Percentiles rank a stretch among this genome's conserved stretches.
These are phyloP conservation scores for Polytrichum commune DNA, from an alignment of 225 moss, liverwort and hornwort species.

Conservation along the genomic window DNA sequence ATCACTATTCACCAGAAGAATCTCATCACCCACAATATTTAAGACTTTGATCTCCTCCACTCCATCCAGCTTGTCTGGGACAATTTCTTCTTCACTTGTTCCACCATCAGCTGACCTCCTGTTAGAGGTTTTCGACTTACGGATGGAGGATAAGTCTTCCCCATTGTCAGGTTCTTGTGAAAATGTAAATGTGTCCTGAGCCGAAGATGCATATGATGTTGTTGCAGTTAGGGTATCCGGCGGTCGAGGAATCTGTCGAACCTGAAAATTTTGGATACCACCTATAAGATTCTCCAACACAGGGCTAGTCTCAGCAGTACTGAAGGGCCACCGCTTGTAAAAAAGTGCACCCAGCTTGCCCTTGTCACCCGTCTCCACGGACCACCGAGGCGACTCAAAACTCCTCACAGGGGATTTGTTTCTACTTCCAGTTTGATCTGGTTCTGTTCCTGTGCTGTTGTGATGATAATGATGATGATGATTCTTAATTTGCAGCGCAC, in stretches of 20 bases:
- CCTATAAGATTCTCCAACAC: conserved; percentile 53
- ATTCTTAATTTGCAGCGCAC: conserved; percentile 12
- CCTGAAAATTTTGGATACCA: conserved; percentile 46
- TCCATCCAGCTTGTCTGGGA: background rate
- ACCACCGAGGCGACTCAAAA: conserved; percentile 61
- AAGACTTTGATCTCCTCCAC: conserved; percentile 3
- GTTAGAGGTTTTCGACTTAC: conserved; percentile 15
- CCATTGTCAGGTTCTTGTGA: conserved; percentile 57
- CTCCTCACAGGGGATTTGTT: conserved; percentile 48
- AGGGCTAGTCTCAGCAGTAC: conserved; percentile 16
- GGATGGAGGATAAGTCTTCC: conserved; percentile 16
- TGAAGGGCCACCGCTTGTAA: conserved; percentile 37
- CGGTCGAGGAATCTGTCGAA: conserved; percentile 31
- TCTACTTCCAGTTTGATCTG: conserved; percentile 53
- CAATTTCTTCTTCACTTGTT: conserved; percentile 6
- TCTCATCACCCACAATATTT: conserved; percentile 13
- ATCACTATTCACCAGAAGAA: conserved; percentile 3
- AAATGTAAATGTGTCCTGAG: conserved; percentile 61
- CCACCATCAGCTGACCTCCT: conserved; percentile 12
- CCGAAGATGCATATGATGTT: conserved; percentile 62
- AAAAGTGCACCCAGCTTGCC: conserved; percentile 63
- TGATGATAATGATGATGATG: conserved; percentile 8
- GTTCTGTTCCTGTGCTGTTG: conserved; percentile 32
- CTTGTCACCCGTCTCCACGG: conserved; percentile 67
- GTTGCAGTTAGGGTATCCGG: conserved; percentile 9